Evolutionary conservation across 192 early-diverging fungal genomes (phyloP).

Genomic region (Rhizophagus sp.): DNA sequence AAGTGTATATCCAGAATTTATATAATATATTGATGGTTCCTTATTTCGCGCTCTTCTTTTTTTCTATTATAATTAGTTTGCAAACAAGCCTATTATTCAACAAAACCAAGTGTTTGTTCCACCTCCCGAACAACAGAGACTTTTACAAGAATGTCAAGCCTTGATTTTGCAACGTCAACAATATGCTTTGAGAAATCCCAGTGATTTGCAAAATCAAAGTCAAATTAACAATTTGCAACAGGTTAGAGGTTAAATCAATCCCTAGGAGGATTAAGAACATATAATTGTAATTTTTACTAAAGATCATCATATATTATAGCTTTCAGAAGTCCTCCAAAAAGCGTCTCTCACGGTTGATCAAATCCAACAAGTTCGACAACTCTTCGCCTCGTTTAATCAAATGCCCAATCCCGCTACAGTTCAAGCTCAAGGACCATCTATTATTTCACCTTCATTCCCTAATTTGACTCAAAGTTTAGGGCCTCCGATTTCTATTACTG

Average conservation of each 20-base stretch:
- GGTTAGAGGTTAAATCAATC: conserved; percentile 3
- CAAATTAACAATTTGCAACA: conserved; percentile 24
- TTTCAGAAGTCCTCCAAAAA: conserved; percentile 46
- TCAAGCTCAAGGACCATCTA: conserved; percentile 2
- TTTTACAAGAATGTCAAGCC: conserved; percentile 23
- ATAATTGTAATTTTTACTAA: conserved; percentile 3
- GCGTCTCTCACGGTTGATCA: conserved; percentile 45
- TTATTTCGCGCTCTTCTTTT: neutral
- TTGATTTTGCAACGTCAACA: conserved; percentile 25
- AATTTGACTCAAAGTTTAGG: neutral
- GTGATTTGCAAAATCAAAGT: conserved; percentile 27
- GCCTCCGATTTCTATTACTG: conserved; percentile 3
- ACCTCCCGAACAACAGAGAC: conserved; percentile 18
- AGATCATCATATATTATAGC: conserved; percentile 37
- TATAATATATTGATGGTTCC: neutral
- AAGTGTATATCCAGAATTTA: neutral
- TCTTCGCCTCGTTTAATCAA: conserved; percentile 34
- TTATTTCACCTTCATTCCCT: neutral
- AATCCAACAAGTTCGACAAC: conserved; percentile 47
- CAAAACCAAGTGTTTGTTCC: conserved; percentile 28
- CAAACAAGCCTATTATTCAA: conserved; percentile 3
- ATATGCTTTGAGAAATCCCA: conserved; percentile 23
- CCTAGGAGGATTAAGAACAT: neutral
- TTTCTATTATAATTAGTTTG: conserved; percentile 16
- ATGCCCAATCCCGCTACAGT: conserved; percentile 33